Conservation (phyloP, 306 rosid species). For the Styphnolobium japonicum region DNA sequence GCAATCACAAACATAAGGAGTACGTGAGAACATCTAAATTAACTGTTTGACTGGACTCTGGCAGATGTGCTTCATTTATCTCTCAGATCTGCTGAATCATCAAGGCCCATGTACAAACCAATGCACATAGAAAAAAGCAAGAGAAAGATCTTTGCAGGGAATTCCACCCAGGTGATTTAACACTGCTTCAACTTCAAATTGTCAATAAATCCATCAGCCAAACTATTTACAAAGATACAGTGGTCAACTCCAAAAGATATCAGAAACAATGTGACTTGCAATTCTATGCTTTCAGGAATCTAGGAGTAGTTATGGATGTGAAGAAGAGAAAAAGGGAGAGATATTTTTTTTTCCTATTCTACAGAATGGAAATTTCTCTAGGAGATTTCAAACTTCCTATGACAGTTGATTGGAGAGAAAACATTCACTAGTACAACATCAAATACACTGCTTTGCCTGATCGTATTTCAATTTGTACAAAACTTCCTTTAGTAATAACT, state of each 20-base stretch:
- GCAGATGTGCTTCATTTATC: background rate
- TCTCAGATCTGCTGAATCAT: background rate
- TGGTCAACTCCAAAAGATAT: background rate
- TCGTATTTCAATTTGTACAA: background rate
- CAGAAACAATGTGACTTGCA: background rate
- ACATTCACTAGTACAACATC: background rate
- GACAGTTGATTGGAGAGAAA: background rate
- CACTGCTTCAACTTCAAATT: background rate
- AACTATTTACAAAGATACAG: background rate
- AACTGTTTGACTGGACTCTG: background rate
- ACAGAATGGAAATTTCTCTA: background rate
- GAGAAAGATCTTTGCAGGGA: background rate
- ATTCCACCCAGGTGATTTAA: background rate
- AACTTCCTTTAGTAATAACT: background rate
- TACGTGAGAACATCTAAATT: background rate
- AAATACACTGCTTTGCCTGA: background rate
- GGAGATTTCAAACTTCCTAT: background rate
- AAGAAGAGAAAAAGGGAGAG: background rate
- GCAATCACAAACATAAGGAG: background rate
- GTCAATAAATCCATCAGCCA: background rate
- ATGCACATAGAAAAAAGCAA: background rate
- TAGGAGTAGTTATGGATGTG: background rate
- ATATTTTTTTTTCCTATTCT: background rate
- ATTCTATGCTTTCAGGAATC: background rate
- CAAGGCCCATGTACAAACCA: background rate